phyloP scores from a whole-genome alignment of 257 asterid genomes.

The Ajuga chamaepitys region DNA sequence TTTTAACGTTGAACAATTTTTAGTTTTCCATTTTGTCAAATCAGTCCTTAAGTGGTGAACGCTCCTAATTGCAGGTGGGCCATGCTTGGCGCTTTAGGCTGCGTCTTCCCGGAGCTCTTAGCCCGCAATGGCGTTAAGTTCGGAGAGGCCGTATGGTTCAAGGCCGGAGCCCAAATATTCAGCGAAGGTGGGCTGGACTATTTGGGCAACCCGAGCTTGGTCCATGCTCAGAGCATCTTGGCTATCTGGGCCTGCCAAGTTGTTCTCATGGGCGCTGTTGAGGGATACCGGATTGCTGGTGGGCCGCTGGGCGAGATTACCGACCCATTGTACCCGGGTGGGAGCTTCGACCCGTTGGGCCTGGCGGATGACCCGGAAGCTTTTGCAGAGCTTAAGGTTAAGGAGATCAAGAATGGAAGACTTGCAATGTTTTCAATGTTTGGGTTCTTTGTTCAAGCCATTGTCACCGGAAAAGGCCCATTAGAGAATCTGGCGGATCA shows the following conservation, averaged over 20 bases:
- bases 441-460: conserved; percentile 60
- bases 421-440: conserved; percentile 62
- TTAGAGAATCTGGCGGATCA: conserved; percentile 48
- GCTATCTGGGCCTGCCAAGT: conserved; percentile 65
- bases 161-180: conserved; percentile 57
- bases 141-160: conserved; percentile 50
- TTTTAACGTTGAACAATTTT: too few relatives aligned
- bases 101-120: conserved; percentile 64
- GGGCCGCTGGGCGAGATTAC: conserved; percentile 43
- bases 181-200: conserved; percentile 65
- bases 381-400: conserved; percentile 56
- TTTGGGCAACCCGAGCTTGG: conserved; percentile 63
- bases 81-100: conserved; percentile 30
- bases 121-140: conserved; percentile 60
- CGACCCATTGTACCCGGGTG: conserved; percentile 46
- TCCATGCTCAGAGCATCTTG: conserved; percentile 62
- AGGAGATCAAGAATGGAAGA: conserved; percentile 53
- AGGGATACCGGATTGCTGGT: conserved; percentile 49
- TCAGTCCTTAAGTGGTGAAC: too few relatives aligned
- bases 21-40: too few relatives aligned
- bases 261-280: conserved; percentile 56
- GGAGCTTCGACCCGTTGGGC: conserved; percentile 52
- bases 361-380: conserved; percentile 48
- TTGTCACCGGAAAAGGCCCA: conserved; percentile 46
- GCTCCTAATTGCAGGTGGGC: too few relatives aligned